Conservation (phyloP, 176 grass and related monocot genomes). For the Stipa capillata region DNA sequence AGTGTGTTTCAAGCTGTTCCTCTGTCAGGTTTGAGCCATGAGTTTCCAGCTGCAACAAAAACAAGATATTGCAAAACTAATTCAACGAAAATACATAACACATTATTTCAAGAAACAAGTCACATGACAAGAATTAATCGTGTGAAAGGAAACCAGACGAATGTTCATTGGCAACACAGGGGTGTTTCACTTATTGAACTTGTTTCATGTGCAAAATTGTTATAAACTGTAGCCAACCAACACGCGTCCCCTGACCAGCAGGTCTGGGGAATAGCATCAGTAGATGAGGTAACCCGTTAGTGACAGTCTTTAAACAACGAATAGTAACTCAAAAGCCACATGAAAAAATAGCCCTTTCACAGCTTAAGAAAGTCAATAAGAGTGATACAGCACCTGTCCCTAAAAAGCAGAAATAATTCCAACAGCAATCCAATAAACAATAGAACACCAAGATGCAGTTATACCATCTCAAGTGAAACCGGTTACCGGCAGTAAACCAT, state of each 20-base stretch:
- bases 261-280: background rate
- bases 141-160: background rate
- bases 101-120: background rate
- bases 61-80: conserved; percentile 24
- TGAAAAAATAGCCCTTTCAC: background rate
- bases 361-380: background rate
- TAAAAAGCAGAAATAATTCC: too few relatives aligned
- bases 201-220: background rate
- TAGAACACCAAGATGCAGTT: too few relatives aligned
- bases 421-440: too few relatives aligned
- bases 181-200: background rate
- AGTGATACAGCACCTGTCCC: background rate
- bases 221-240: background rate
- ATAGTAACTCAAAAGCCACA: background rate
- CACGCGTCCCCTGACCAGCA: background rate
- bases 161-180: background rate
- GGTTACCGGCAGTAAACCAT: too few relatives aligned
- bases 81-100: background rate
- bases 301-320: background rate
- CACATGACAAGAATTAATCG: background rate
- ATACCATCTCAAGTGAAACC: too few relatives aligned
- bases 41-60: conserved; percentile 80
- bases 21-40: conserved; percentile 90
- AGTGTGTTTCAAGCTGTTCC: conserved; percentile 92
- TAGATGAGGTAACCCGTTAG: background rate